These are phyloP conservation scores for Xylogone sp. DNA, from an alignment of 2,329 filamentous ascomycete genomes.

Conservation along the genomic window DNA sequence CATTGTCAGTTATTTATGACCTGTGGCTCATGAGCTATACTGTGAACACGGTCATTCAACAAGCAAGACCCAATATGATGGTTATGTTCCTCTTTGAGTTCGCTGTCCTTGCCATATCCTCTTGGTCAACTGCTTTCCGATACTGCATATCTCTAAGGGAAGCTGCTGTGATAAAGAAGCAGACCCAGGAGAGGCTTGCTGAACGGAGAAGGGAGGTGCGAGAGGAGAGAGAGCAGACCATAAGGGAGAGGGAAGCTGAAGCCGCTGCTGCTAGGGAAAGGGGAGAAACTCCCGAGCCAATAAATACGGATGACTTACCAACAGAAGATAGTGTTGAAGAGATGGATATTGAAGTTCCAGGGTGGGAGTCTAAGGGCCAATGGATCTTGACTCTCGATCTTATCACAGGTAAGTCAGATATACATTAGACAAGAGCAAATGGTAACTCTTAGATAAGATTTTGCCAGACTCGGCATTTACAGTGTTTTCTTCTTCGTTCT, in stretches of 20 bases:
- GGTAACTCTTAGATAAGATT: slow-evolving; percentile 51
- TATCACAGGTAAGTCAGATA: slow-evolving; percentile 58
- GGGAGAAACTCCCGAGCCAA: slow-evolving; percentile 28
- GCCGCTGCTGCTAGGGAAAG: slow-evolving; percentile 37
- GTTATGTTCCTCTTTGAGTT: slow-evolving; percentile 99
- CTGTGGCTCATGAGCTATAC: slow-evolving; percentile 76
- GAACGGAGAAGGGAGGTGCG: slow-evolving; percentile 67
- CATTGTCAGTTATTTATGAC: slow-evolving; percentile 78
- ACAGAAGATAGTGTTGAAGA: slow-evolving; percentile 79
- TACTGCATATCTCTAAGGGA: slow-evolving; percentile 80
- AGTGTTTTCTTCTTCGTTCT: slow-evolving; percentile 90
- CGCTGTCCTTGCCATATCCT: slow-evolving; percentile 77
- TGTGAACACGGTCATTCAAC: slow-evolving; percentile 75
- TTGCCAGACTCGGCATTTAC: slow-evolving; percentile 87
- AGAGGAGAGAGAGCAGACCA: slow-evolving; percentile 49
- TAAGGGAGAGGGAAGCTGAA: slow-evolving; percentile 31
- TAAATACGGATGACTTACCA: slow-evolving; percentile 44
- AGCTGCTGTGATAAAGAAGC: slow-evolving; percentile 67
- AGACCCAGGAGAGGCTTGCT: slow-evolving; percentile 66
- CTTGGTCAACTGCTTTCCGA: slow-evolving; percentile 71
- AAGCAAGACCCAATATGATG: slow-evolving; percentile 97
- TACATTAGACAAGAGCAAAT: not conserved
- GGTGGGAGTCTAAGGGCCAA: slow-evolving; percentile 94
- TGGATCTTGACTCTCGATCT: slow-evolving; percentile 89
- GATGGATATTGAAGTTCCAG: slow-evolving; percentile 90